Evolutionary conservation across 345 rosid genomes (phyloP), one percentile per base, ranked within the genome.

Genomic region (Populus deltoides): DNA sequence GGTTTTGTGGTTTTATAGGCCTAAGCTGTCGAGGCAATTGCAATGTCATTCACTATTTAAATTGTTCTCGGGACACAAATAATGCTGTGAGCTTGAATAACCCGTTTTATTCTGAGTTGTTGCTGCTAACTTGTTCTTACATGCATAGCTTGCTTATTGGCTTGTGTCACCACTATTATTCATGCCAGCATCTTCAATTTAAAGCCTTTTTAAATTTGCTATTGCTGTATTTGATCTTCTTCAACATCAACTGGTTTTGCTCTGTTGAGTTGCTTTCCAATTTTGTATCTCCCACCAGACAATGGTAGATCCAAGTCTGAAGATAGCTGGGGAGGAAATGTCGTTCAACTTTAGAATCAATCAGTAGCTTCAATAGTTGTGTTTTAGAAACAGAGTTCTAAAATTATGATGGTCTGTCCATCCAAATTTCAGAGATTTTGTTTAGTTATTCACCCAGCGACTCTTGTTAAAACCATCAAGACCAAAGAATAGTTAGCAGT

Each of bases 31-130:
- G 72, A 66, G 79, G 68, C 59, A 70, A 65, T 77, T 38, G 67
- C 75, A 17, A 22, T 65, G 38, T 74, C 53, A n/a, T 49, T 72
- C 3, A n/a, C 39, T 18, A 43, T 67, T 53, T 39, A 38, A 43
- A 73, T 39, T 72, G 75, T 68, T 83, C 67, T 24, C 61, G 61
- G 76, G 74, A 72, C 78, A 29, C 74, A 55, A 75, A 73, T 39
- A 57, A 33, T 72, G 51, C 70, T 79, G 86, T 65, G 71, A 79
- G 39, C 47, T 71, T 75, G 69, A 45, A 57, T 68, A n/a, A 16
- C 74, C 47, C 11, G 15, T 66, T 31, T 4, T 15, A 15, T 65
- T 65, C 39, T 29, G 31, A 24, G 1, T 53, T 65, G n/a, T 0
- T 53, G 8, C 31, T 5, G 24, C 38, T 38, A 1, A 11, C 36